Conservation (phyloP, 345 rosid genomes). For the Cardamine occulta region DNA sequence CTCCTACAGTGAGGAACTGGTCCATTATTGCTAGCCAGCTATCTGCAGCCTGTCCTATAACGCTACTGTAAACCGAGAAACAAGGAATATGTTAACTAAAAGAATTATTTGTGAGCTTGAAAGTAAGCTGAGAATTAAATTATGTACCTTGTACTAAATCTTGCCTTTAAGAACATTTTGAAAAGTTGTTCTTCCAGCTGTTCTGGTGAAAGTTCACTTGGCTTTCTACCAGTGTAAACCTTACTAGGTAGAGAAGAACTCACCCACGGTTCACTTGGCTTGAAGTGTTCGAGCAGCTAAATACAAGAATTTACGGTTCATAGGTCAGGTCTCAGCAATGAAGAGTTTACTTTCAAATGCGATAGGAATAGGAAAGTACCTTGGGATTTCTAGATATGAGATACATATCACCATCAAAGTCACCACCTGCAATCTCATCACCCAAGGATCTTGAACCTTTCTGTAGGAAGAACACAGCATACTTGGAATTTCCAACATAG, state of each 20-base stretch:
- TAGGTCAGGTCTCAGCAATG: conserved; percentile 24
- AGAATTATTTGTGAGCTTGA: neutral
- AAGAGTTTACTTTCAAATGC: neutral
- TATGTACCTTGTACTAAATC: conserved; percentile 64
- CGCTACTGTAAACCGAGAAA: conserved; percentile 55
- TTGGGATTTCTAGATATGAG: conserved; percentile 68
- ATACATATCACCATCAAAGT: conserved; percentile 81
- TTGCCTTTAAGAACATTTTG: conserved; percentile 52
- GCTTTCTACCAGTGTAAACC: conserved; percentile 33
- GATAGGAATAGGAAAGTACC: conserved; percentile 45
- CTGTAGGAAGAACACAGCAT: conserved; percentile 71
- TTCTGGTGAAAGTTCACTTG: conserved; percentile 49
- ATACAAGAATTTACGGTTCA: neutral
- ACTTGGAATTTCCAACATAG: conserved; percentile 69
- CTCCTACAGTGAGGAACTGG: conserved; percentile 53
- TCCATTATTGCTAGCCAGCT: conserved; percentile 85
- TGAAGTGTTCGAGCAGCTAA: conserved; percentile 60
- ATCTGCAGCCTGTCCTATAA: conserved; percentile 62
- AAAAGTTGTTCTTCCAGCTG: conserved; percentile 69
- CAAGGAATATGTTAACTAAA: neutral
- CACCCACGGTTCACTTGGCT: conserved; percentile 58
- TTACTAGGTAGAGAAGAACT: conserved; percentile 36
- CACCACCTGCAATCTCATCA: conserved; percentile 83
- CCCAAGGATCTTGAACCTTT: conserved; percentile 76
- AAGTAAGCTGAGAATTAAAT: neutral